A percentile compares a stretch with the other conserved stretches of the same genome.
Conservation (phyloP, 768 basidiomycete species). For the Imleria badia region DNA sequence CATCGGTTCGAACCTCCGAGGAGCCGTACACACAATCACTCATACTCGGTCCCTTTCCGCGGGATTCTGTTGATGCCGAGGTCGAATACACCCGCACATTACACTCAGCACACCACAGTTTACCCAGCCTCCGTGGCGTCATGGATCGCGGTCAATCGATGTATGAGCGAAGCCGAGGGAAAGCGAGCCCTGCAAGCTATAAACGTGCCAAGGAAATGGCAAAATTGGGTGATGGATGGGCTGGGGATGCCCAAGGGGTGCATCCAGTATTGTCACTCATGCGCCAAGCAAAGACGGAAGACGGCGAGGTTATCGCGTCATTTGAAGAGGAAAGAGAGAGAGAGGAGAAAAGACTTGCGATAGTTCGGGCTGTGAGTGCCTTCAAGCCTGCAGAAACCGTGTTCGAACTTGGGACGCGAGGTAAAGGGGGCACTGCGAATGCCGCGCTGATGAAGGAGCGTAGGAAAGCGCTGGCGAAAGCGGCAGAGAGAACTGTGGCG, state of each 20-base stretch:
- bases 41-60: constrained; percentile 79
- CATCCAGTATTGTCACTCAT: constrained; percentile 66
- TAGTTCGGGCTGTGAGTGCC: constrained; percentile 73
- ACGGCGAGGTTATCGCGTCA: constrained; percentile 13
- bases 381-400: constrained; percentile 90
- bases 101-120: constrained; percentile 60
- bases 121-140: constrained; percentile 70
- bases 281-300: constrained; percentile 36
- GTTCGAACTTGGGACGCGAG: constrained; percentile 83
- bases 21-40: constrained; percentile 69
- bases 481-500: constrained; percentile 47
- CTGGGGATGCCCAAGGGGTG: constrained; percentile 54
- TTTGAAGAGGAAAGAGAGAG: constrained; percentile 37
- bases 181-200: constrained; percentile 84
- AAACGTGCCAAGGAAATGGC: constrained; percentile 86
- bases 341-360: constrained; percentile 52
- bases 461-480: constrained; percentile 71
- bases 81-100: constrained; percentile 74
- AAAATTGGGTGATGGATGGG: constrained; percentile 66
- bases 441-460: constrained; percentile 86
- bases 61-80: constrained; percentile 78
- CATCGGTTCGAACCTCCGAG: constrained; percentile 46
- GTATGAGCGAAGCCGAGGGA: constrained; percentile 93
- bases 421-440: constrained; percentile 53
- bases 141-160: constrained; percentile 88